These are phyloP conservation scores for Arxiozyma telluris DNA, from an alignment of 1,139 yeast genomes.

Conservation along the genomic window DNA sequence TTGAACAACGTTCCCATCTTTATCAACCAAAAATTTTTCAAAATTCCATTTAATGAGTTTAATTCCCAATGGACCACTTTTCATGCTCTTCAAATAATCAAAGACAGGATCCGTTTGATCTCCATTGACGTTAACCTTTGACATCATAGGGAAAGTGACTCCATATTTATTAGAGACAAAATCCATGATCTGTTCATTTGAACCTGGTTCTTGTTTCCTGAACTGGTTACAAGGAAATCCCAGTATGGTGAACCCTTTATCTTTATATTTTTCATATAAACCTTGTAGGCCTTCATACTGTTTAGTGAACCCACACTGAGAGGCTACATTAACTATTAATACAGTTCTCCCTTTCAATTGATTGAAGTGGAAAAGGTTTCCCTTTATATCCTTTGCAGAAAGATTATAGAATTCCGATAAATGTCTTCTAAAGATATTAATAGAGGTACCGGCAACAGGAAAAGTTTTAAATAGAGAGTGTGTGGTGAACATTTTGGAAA, in stretches of 20 bases:
- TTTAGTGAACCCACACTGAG: constrained; percentile 42
- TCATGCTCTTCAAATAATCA: constrained; percentile 55
- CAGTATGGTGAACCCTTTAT: constrained; percentile 57
- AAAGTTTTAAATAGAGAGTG: not conserved
- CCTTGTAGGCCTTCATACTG: constrained; percentile 73
- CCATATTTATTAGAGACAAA: constrained; percentile 53
- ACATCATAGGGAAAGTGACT: constrained; percentile 55
- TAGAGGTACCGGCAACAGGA: not conserved
- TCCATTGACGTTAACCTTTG: constrained; percentile 80
- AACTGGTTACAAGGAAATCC: constrained; percentile 91
- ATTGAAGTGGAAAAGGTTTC: constrained; percentile 48
- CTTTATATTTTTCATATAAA: constrained; percentile 61
- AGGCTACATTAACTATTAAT: constrained; percentile 74
- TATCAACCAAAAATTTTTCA: constrained; percentile 69
- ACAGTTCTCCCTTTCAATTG: constrained; percentile 74
- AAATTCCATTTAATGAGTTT: constrained; percentile 76
- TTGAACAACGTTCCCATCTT: constrained; percentile 55
- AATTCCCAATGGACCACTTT: constrained; percentile 50
- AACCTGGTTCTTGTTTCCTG: constrained; percentile 69
- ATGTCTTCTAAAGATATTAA: not conserved
- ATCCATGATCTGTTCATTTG: constrained; percentile 46
- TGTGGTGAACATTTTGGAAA: not conserved
- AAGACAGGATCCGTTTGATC: constrained; percentile 63
- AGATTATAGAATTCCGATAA: constrained; percentile 39
- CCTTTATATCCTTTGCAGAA: constrained; percentile 41